Base-by-base conservation (phyloP, 2,329 filamentous ascomycete species). In the Trichoderma brevicompactum region DNA sequence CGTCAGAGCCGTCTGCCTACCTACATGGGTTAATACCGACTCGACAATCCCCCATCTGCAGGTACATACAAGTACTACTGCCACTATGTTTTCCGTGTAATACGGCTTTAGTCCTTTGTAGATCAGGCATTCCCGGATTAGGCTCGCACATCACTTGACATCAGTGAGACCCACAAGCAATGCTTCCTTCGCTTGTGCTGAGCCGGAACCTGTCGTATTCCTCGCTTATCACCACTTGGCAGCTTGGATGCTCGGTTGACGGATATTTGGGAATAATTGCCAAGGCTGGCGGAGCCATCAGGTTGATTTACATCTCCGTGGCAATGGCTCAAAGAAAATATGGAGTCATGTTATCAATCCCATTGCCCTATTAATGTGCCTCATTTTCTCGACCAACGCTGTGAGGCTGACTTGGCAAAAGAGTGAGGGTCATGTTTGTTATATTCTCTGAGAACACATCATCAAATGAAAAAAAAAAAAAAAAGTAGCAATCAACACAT, bases 101-200 rank as follows among this genome's bases (percentile, higher is more conserved):
- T 28, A 28, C 23, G 23, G 23, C 23, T 28, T 28, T 28, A 28
- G 23, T 28, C 2, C 23, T 28, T 5, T 28, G 23, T 59, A 19
- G 8, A 59, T 49, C 43, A 49, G 36, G 46, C 19, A 41, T 41
- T 38, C 36, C 46, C 9, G 13, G 19, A 19, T 61, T 17, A 52
- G 46, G 44, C 13, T 52, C 56, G 13, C 15, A 40, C 36, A 52
- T 41, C 46, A 43, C 46, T 52, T 52, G 58, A 41, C 46, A 50
- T 52, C 28, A 28, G 38, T 34, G 15, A 52, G 58, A 34, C 46
- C 58, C 58, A 52, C 58, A 15, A 4, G n/a, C 9, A 17, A 36
- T 52, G n/a, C 41, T 46, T 58, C 54, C 54, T 58, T 49, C 43
- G 44, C 43, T 19, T 36, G 19, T 7, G 17, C 7, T 32, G 46